A percentile compares a stretch with the other conserved stretches of the same genome.
Evolutionary conservation across 352 stramenopile species (phyloP).

Genomic region (Phytophthora meadii): DNA sequence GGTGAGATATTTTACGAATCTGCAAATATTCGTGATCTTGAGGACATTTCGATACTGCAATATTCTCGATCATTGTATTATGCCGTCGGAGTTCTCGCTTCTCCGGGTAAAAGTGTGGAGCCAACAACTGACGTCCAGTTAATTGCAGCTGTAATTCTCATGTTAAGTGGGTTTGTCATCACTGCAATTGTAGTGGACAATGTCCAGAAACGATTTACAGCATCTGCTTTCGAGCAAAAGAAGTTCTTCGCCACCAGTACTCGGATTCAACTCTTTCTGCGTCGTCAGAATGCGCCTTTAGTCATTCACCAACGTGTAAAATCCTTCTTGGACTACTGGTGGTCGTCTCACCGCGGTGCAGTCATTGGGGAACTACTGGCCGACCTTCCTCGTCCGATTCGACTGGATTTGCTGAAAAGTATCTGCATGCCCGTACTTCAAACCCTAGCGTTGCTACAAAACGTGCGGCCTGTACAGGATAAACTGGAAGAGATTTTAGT

Average conservation of each 20-base stretch:
- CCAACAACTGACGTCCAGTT: slow-evolving; percentile 47
- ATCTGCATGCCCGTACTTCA: slow-evolving; percentile 60
- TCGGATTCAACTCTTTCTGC: slow-evolving; percentile 62
- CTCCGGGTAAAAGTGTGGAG: too few species aligned
- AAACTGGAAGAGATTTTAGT: slow-evolving; percentile 54
- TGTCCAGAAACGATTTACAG: slow-evolving; percentile 63
- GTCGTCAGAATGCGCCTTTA: slow-evolving; percentile 53
- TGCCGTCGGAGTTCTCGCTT: too few species aligned
- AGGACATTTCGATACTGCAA: too few species aligned
- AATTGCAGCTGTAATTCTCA: slow-evolving; percentile 47
- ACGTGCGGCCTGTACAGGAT: slow-evolving; percentile 37
- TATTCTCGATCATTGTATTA: too few species aligned
- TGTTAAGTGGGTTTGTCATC: slow-evolving; percentile 56
- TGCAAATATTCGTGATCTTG: too few species aligned
- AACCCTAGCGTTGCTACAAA: slow-evolving; percentile 45
- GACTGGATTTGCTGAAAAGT: slow-evolving; percentile 49
- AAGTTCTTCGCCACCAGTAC: slow-evolving; percentile 61
- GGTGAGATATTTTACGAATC: too few species aligned
- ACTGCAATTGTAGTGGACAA: slow-evolving; percentile 55
- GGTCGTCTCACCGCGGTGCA: slow-evolving; percentile 63
- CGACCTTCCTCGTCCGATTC: slow-evolving; percentile 57
- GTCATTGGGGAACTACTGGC: slow-evolving; percentile 52
- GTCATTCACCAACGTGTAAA: slow-evolving; percentile 60
- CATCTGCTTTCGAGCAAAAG: slow-evolving; percentile 64
- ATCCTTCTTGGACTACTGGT: slow-evolving; percentile 76